Evolutionary conservation across 441 rosid genomes (phyloP).

Genomic region (Metrosideros polymorpha): DNA sequence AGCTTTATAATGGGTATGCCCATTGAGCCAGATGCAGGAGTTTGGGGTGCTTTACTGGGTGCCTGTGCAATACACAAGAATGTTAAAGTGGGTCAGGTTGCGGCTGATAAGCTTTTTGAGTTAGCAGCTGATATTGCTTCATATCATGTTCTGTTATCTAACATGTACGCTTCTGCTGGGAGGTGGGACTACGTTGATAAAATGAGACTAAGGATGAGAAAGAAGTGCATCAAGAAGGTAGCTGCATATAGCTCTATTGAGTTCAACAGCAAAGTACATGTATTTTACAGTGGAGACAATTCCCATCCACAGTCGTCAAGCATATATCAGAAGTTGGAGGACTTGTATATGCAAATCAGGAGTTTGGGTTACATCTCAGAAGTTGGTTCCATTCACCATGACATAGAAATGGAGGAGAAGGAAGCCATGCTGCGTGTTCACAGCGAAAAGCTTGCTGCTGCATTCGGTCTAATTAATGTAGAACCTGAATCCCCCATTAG

Average conservation of each 20-base stretch:
- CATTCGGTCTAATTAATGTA: conserved; percentile 22
- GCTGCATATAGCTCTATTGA: conserved; percentile 29
- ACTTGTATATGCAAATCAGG: conserved; percentile 18
- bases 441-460: conserved; percentile 35
- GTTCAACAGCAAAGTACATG: conserved; percentile 18
- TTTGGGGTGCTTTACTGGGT: conserved; percentile 36
- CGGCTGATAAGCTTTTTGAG: conserved; percentile 23
- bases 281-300: conserved; percentile 27
- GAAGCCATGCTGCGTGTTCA: conserved; percentile 24
- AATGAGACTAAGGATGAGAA: conserved; percentile 25
- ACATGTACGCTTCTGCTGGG: conserved; percentile 32
- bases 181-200: conserved; percentile 30
- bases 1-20: conserved; percentile 28
- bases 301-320: conserved; percentile 23
- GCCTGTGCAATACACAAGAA: conserved; percentile 27
- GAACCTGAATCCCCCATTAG: conserved; percentile 16
- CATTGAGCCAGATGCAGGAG: conserved; percentile 22
- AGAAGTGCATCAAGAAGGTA: conserved; percentile 24
- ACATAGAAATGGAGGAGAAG: conserved; percentile 35
- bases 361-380: conserved; percentile 26
- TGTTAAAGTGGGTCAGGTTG: conserved; percentile 24
- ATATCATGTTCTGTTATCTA: conserved; percentile 28
- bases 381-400: conserved; percentile 24
- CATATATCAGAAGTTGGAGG: conserved; percentile 25
- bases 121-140: conserved; percentile 30